Percentiles rank a stretch among this genome's conserved stretches.
These are phyloP conservation scores for Diplodia scrobiculata DNA, from an alignment of 2,329 filamentous ascomycete species.

Conservation along the genomic window DNA sequence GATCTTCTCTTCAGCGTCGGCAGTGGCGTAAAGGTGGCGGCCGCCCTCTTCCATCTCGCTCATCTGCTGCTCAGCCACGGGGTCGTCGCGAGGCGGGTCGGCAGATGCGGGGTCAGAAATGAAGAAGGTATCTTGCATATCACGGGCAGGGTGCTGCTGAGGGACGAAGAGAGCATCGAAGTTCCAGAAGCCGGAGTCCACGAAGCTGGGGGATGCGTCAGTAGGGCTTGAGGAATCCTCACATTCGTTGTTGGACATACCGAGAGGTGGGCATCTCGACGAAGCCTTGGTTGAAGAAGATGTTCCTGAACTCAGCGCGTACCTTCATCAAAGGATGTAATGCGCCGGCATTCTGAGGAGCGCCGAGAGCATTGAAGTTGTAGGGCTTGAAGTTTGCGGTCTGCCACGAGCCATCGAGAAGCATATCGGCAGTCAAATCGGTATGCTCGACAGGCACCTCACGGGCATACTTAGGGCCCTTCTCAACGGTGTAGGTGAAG, in stretches of 20 bases:
- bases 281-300: slow-evolving; percentile 99
- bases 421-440: slow-evolving; percentile 91
- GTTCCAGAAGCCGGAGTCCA: slow-evolving; percentile 99
- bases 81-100: slow-evolving; percentile 65
- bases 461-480: slow-evolving; percentile 84
- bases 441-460: slow-evolving; percentile 93
- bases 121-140: slow-evolving; percentile 98
- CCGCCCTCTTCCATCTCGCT: slow-evolving; percentile 53
- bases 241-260: slow-evolving; percentile 39
- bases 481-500: slow-evolving; percentile 78
- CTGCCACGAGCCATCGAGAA: slow-evolving; percentile 87
- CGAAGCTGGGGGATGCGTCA: slow-evolving; percentile 57
- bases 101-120: slow-evolving; percentile 83
- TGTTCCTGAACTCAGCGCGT: slow-evolving; percentile 89
- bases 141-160: slow-evolving; percentile 95
- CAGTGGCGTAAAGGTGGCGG: slow-evolving; percentile 56
- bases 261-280: slow-evolving; percentile 95
- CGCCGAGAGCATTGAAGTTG: slow-evolving; percentile 73
- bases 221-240: background rate
- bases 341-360: slow-evolving; percentile 58
- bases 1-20: slow-evolving; percentile 56
- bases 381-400: slow-evolving; percentile 83
- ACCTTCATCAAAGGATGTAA: slow-evolving; percentile 79
- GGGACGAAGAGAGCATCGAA: slow-evolving; percentile 96
- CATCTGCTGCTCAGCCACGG: slow-evolving; percentile 51